Evolutionary conservation across 2,329 filamentous ascomycete species (phyloP), one percentile per base, ranked within the genome.

Genomic region (Penicillium sp.): DNA sequence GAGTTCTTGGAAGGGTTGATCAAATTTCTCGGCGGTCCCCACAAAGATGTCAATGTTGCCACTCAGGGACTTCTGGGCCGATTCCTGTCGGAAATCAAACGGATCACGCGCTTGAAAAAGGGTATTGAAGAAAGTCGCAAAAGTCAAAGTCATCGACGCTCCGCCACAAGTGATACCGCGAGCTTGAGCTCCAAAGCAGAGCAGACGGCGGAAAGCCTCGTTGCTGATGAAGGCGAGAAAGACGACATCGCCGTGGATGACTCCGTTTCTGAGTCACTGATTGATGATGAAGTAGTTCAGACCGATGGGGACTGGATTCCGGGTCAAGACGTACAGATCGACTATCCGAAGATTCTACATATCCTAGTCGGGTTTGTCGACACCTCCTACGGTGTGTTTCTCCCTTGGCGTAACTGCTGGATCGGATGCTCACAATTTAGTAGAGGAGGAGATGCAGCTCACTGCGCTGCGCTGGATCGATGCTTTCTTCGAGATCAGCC

Each of bases 391-490:
- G 86, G 87, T 88, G 57, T 54, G 48, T 30, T 21, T 11, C 5
- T 10, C 13, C 11, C 10, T n/a, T 14, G 2, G 7, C 13, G 32
- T 69, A 55, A 72, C 63, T 26, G 15, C 35, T 30, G 27, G 33
- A 32, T 28, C 41, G n/a, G 10, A 39, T 15, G 34, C 54, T 59
- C 33, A 59, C 31, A n/a, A 4, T 15, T 46, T 14, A 10, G 18
- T 61, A 83, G 90, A 96, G 62, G 89, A 97, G 62, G 87, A 95
- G 58, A 90, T 94, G 50, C 79, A 96, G 30, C 76, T 96, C 26
- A 94, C 94, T 37, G 89, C 90, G 3, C 74, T 98, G 18, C 81
- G 88, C 47, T 98, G 93, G 93, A 89, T 98, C 50, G 89, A 96
- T 51, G 86, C 86, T 44, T 96, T 98, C 62, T 85, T 98, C 53